Percentiles rank a stretch among this genome's conserved stretches.
Evolutionary conservation across 1,284 basidiomycete species (phyloP).

Genomic region (Agroathelia rolfsii): DNA sequence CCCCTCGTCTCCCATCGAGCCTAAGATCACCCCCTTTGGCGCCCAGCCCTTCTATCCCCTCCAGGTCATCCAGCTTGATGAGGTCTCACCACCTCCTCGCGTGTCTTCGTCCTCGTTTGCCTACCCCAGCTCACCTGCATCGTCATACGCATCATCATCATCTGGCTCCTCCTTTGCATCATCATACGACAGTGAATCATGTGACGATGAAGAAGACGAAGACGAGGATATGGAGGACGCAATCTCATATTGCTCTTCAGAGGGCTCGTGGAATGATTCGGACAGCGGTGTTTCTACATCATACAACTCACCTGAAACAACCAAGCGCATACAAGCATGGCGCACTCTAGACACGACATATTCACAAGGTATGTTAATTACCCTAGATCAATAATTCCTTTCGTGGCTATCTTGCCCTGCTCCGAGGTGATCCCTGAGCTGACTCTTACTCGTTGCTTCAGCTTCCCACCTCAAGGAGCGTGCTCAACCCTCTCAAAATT

Average conservation of each 20-base stretch:
- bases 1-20: slow-evolving; percentile 22
- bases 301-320: slow-evolving; percentile 16
- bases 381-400: slow-evolving; percentile 49
- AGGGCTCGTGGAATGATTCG: slow-evolving; percentile 20
- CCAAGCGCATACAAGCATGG: slow-evolving; percentile 16
- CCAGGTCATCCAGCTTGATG: slow-evolving; percentile 66
- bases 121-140: slow-evolving; percentile 25
- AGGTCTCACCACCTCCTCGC: slow-evolving; percentile 49
- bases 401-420: too few species aligned
- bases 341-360: slow-evolving; percentile 40
- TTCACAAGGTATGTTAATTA: slow-evolving; percentile 50
- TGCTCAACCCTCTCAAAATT: too few species aligned
- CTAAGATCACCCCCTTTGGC: slow-evolving; percentile 31
- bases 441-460: too few species aligned
- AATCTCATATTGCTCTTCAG: slow-evolving; percentile 67
- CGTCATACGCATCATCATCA: slow-evolving; percentile 26
- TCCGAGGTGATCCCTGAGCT: too few species aligned
- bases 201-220: slow-evolving; percentile 22
- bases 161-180: slow-evolving; percentile 27
- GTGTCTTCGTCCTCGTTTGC: slow-evolving; percentile 33
- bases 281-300: slow-evolving; percentile 16
- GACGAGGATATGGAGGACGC: slow-evolving; percentile 37
- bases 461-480: too few species aligned
- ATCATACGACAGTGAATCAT: slow-evolving; percentile 16
- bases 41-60: slow-evolving; percentile 41